Evolutionary conservation across 1,284 basidiomycete species (phyloP).

Genomic region (Sporisorium iseilematis-ciliati): DNA sequence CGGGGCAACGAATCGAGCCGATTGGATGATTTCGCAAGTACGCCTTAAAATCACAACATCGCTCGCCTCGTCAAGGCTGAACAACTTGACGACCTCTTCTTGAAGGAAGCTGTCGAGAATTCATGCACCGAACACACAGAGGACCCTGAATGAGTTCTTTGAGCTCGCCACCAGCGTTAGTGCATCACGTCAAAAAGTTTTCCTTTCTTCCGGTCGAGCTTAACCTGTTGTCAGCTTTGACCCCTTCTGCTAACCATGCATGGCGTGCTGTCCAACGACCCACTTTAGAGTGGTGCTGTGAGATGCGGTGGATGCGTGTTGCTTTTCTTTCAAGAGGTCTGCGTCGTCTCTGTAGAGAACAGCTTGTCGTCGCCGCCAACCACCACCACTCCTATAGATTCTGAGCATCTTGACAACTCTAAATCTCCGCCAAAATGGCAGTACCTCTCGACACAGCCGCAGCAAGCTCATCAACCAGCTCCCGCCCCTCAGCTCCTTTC

Average conservation of each 20-base stretch:
- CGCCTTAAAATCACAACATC: constrained; percentile 22
- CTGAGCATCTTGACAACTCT: too few relatives aligned
- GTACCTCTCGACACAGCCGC: neutral
- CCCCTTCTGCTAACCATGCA: neutral
- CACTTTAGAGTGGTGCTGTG: neutral
- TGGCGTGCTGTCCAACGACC: neutral
- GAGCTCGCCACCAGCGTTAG: constrained; percentile 10
- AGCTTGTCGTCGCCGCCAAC: neutral
- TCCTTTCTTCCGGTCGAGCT: neutral
- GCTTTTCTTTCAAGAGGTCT: neutral
- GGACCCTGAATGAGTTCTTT: constrained; percentile 15
- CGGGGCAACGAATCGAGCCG: constrained; percentile 2
- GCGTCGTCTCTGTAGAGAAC: neutral
- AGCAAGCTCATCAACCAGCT: neutral
- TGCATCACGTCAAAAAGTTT: constrained; percentile 22
- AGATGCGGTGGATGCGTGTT: neutral
- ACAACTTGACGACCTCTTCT: neutral
- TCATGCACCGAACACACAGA: neutral
- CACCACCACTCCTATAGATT: neutral
- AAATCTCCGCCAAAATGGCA: neutral
- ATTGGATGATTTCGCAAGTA: constrained; percentile 18
- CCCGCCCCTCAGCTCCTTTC: constrained; percentile 1
- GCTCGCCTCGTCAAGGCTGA: neutral
- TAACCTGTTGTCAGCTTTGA: neutral
- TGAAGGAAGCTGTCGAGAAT: neutral